Base-by-base conservation (phyloP, 208 protist genomes). In the Wallacemonas sp. region DNA sequence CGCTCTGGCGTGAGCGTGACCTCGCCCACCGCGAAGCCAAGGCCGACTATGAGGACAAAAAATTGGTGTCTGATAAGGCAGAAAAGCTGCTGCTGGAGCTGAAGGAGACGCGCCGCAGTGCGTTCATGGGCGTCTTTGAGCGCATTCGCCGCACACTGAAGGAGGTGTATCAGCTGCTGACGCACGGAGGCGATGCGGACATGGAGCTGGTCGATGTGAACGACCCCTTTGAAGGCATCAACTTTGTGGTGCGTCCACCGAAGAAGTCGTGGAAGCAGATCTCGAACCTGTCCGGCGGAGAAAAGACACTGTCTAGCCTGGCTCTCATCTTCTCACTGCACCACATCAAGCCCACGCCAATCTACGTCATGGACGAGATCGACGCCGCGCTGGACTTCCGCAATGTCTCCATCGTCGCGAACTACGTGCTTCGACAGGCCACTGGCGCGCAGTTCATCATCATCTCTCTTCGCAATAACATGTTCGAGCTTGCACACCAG, bases 321-420 rank as follows among this genome's bases (percentile, higher is more conserved):
- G 96, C 98, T 1, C 90, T 99, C 28, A 98, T 99, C 31, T 99
- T 99, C 82, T 98, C 99, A 19, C 92, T 99, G 15, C 99, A 99
- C 79, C 93, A 99, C 79, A 99, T 98, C 80, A 99, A 99, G 75
- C 98, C 98, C 9, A 99, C 98, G n/a, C 98, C 98, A 1, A 94
- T 99, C 34, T 99, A 99, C 83, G 97, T 99, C 39, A 99, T 99
- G 98, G 99, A 99, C 84, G 99, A 99, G 80, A 99, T 99, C 65
- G 99, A 99, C 79, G 99, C 99, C 8, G 99, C 99, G 3, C 87
- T 99, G 6, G 99, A 99, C 77, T 99, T 99, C 79, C 89, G 96
- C 30, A 99, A 99, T 75, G 93, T 97, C 5, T 99, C 96, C 14
- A 99, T 99, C 66, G 97, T 99, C 15, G 98, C 98, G 24, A 97